Conservation (phyloP, 352 stramenopile genomes). For the Globisporangium alternatum region DNA sequence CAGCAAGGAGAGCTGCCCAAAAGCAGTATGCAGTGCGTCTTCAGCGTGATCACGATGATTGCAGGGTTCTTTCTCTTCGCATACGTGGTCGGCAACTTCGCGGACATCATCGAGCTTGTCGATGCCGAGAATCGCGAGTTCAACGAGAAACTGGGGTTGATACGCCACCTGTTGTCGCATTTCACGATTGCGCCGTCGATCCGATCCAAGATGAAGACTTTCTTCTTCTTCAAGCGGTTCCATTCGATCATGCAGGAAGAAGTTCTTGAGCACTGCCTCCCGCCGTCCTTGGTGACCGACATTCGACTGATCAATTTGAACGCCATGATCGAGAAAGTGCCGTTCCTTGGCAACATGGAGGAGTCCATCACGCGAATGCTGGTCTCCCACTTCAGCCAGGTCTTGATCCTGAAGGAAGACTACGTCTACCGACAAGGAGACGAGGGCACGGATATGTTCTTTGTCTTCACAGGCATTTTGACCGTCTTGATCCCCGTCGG, state of each 20-base stretch:
- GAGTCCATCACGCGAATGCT: slow-evolving; percentile 49
- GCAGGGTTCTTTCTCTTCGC: slow-evolving; percentile 43
- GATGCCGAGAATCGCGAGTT: slow-evolving; percentile 54
- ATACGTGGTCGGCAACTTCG: slow-evolving; percentile 47
- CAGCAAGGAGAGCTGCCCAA: slow-evolving; percentile 36
- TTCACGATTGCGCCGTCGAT: slow-evolving; percentile 38
- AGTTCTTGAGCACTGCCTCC: slow-evolving; percentile 38
- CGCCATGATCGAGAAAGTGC: slow-evolving; percentile 52
- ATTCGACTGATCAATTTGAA: slow-evolving; percentile 46
- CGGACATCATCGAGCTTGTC: slow-evolving; percentile 40
- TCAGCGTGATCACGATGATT: slow-evolving; percentile 41
- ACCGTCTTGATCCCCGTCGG: slow-evolving; percentile 27
- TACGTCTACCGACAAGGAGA: slow-evolving; percentile 44
- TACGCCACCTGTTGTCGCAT: slow-evolving; percentile 39
- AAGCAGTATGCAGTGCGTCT: slow-evolving; percentile 29
- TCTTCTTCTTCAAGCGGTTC: slow-evolving; percentile 50
- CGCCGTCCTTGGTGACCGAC: slow-evolving; percentile 49
- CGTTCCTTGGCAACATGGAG: slow-evolving; percentile 47
- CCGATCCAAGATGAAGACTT: slow-evolving; percentile 38
- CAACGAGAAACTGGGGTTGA: slow-evolving; percentile 38
- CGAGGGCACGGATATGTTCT: slow-evolving; percentile 58
- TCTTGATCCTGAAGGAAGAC: slow-evolving; percentile 36
- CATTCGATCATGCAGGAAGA: slow-evolving; percentile 56
- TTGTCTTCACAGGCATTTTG: slow-evolving; percentile 50
- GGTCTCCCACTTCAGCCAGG: slow-evolving; percentile 46